phyloP scores from a whole-genome alignment of 176 grass and related monocot species.

The Carex parvula region DNA sequence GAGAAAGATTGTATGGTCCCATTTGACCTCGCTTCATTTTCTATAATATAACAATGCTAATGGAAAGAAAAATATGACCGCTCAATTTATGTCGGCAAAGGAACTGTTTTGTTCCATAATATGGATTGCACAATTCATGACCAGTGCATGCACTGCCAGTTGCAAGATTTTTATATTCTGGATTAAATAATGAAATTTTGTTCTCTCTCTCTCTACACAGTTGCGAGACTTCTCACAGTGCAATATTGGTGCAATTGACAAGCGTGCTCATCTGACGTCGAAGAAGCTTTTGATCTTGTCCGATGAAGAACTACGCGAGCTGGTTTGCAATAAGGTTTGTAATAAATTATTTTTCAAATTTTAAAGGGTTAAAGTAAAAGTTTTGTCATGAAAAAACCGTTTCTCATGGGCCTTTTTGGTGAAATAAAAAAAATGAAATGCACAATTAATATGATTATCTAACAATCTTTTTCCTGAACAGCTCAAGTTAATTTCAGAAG shows the following conservation, averaged over 20 bases:
- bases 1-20: not conserved
- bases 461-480: conserved; percentile 47
- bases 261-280: conserved; percentile 71
- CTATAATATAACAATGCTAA: not conserved
- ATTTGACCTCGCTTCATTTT: not conserved
- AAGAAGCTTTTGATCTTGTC: conserved; percentile 92
- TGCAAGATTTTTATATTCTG: not conserved
- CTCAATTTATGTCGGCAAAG: not conserved
- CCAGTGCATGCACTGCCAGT: not conserved
- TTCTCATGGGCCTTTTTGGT: not conserved
- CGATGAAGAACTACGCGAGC: conserved; percentile 60
- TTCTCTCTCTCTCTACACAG: conserved; percentile 43
- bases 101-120: not conserved
- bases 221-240: conserved; percentile 69
- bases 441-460: conserved; percentile 11
- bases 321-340: conserved; percentile 88
- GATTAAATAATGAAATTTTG: conserved; percentile 26
- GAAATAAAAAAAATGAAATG: not conserved
- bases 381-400: not conserved
- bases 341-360: conserved; percentile 10
- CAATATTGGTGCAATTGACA: conserved; percentile 94
- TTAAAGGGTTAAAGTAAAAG: not conserved
- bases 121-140: not conserved
- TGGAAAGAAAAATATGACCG: not conserved
- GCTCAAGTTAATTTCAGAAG: conserved; percentile 90